Percentiles rank a stretch among this genome's conserved stretches.
phyloP scores from a whole-genome alignment of 306 rosid genomes.

The Inga leiocalycina region DNA sequence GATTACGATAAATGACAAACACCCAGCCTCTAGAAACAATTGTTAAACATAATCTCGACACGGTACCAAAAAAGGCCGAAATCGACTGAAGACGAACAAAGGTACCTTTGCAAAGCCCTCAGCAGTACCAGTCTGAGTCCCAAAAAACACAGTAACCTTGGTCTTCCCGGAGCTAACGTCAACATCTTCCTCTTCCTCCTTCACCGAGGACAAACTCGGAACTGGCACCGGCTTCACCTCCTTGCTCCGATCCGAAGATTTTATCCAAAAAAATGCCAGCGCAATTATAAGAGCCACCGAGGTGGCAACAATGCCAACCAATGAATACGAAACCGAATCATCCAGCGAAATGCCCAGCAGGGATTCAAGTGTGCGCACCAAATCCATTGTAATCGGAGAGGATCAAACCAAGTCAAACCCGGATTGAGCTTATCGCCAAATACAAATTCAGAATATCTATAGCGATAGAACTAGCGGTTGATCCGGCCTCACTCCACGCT shows the following conservation, averaged over 20 bases:
- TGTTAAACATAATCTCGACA: background rate
- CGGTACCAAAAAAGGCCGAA: background rate
- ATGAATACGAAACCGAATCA: constrained; percentile 64
- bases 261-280: constrained; percentile 67
- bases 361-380: constrained; percentile 62
- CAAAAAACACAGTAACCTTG: constrained; percentile 73
- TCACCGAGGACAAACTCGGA: constrained; percentile 45
- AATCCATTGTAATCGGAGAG: constrained; percentile 3
- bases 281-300: constrained; percentile 64
- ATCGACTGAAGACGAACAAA: background rate
- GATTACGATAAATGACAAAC: background rate
- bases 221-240: constrained; percentile 61
- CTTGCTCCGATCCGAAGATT: constrained; percentile 69
- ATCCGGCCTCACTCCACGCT: background rate
- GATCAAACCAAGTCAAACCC: background rate
- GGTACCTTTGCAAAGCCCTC: constrained; percentile 87
- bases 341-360: constrained; percentile 67
- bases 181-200: constrained; percentile 67
- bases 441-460: background rate
- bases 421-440: background rate
- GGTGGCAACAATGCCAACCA: constrained; percentile 55
- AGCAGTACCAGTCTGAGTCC: constrained; percentile 94
- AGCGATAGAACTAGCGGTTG: background rate
- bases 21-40: constrained; percentile 8
- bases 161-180: constrained; percentile 63